Evolutionary conservation across 805 yeast species (phyloP), one percentile per base, ranked within the genome.

Genomic region (Candida ovalis): DNA sequence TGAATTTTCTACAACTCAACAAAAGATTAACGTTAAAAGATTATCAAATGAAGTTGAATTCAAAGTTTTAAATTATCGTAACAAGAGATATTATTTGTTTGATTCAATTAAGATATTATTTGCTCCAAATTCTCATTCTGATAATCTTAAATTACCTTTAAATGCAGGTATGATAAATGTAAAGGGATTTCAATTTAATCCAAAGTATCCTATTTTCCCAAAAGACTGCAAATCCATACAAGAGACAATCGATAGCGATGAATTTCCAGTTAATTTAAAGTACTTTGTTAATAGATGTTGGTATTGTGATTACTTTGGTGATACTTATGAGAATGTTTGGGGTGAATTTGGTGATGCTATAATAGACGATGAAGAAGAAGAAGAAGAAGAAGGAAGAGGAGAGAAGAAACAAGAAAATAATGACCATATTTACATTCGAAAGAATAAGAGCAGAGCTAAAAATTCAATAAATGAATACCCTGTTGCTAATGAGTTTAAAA

Each of bases 101-200:
- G 70, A 64, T 35, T 59, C 63, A 6, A 48, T 68, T 45, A 64
- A 61, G 27, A 48, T 67, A 3, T 54, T 66, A 21, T 69, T 69
- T 48, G 55, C 51, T 15, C 52, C 62, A 1, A 55, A 55, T 10
- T 50, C 43, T 22, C 46, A 47, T n/a, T 50, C 45, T 52, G 53
- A 53, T 32, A 55, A 57, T 30, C 46, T 50, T 19, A 52, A 53
- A 39, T 51, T 59, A 2, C 64, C 64, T 7, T 39, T 59, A 17
- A 48, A 50, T 37, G 38, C 50, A 25, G 51, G 25, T 46, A 39
- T 43, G 1, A 32, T 55, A 3, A 42, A 51, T 10, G 36, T 46
- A 23, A 50, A 51, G n/a, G 41, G 46, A 18, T 52, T 50, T 30
- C 58, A 57, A 25, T 41, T 51, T 45, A 54, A 55, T 36, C 57